Evolutionary conservation across 257 asterid genomes (phyloP).

Genomic region (Ajuga chamaepitys): DNA sequence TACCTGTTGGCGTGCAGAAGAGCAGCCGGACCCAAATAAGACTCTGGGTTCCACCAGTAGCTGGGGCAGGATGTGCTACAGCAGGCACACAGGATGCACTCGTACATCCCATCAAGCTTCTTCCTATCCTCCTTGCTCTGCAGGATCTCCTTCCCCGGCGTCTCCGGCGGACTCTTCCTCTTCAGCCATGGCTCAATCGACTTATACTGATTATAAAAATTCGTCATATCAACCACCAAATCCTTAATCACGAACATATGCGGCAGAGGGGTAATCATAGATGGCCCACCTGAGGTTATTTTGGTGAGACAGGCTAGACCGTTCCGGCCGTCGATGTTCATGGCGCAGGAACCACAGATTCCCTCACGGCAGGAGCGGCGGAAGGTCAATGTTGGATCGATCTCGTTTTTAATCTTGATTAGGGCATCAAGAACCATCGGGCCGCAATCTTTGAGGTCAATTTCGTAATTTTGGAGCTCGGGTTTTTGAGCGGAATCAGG

Average conservation of each 20-base stretch:
- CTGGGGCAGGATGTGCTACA: conserved; percentile 96
- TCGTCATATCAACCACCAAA: conserved; percentile 95
- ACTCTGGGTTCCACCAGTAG: conserved; percentile 99
- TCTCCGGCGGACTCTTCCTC: conserved; percentile 60
- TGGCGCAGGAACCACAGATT: conserved; percentile 97
- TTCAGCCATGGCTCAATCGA: conserved; percentile 95
- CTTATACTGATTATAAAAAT: conserved; percentile 88
- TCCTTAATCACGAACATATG: conserved; percentile 96
- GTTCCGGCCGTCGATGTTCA: conserved; percentile 88
- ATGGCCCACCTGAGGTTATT: conserved; percentile 37
- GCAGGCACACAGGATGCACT: conserved; percentile 93
- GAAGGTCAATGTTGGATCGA: conserved; percentile 81
- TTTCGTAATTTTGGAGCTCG: conserved; percentile 52
- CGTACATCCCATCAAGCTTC: conserved; percentile 93
- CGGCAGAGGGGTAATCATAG: conserved; percentile 79
- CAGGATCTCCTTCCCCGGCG: conserved; percentile 63
- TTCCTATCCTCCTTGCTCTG: conserved; percentile 85
- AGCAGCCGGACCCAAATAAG: conserved; percentile 95
- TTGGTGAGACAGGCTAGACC: conserved; percentile 88
- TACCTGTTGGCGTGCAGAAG: conserved; percentile 93
- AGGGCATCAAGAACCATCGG: conserved; percentile 93
- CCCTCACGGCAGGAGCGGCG: conserved; percentile 96
- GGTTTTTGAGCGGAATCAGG: conserved; percentile 77
- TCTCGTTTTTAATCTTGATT: conserved; percentile 84
- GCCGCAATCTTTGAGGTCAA: conserved; percentile 83